phyloP scores from a whole-genome alignment of 2,329 filamentous ascomycete genomes.

The Xylariaceae sp. region DNA sequence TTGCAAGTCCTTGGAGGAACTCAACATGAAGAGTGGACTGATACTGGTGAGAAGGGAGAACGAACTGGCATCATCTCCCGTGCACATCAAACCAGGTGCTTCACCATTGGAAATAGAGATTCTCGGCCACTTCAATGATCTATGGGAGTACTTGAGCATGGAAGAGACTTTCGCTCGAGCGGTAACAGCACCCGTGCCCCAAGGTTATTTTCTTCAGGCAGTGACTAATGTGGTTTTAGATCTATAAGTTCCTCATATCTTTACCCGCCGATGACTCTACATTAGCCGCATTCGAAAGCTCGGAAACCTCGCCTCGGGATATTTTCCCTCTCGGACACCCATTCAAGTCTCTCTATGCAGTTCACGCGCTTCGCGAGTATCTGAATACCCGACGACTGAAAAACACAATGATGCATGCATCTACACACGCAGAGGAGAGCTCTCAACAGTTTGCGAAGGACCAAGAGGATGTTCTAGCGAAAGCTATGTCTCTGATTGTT shows the following conservation, averaged over 20 bases:
- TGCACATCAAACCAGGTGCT: slow-evolving; percentile 45
- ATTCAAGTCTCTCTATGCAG: slow-evolving; percentile 68
- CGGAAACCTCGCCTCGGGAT: slow-evolving; percentile 48
- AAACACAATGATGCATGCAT: slow-evolving; percentile 25
- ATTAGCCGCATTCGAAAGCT: slow-evolving; percentile 52
- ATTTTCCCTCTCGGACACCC: slow-evolving; percentile 65
- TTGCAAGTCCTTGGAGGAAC: slow-evolving; percentile 59
- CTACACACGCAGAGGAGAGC: slow-evolving; percentile 22
- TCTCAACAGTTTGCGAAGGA: slow-evolving; percentile 23
- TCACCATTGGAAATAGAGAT: slow-evolving; percentile 72
- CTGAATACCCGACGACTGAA: slow-evolving; percentile 41
- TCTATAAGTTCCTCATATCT: slow-evolving; percentile 64
- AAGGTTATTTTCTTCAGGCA: background rate
- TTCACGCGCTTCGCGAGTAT: slow-evolving; percentile 61
- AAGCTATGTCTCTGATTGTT: slow-evolving; percentile 50
- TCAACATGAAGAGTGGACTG: slow-evolving; percentile 60
- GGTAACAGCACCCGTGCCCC: slow-evolving; percentile 38
- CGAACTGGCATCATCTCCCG: slow-evolving; percentile 38
- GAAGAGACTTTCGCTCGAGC: slow-evolving; percentile 64
- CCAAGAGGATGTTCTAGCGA: slow-evolving; percentile 36
- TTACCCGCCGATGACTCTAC: slow-evolving; percentile 64
- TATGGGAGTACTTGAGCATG: slow-evolving; percentile 76
- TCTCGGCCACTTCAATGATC: slow-evolving; percentile 71
- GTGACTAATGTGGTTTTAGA: slow-evolving; percentile 37
- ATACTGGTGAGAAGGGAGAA: slow-evolving; percentile 60